Evolutionary conservation across 306 rosid genomes (phyloP), one percentile per base, ranked within the genome.

Genomic region (Purshia tridentata): DNA sequence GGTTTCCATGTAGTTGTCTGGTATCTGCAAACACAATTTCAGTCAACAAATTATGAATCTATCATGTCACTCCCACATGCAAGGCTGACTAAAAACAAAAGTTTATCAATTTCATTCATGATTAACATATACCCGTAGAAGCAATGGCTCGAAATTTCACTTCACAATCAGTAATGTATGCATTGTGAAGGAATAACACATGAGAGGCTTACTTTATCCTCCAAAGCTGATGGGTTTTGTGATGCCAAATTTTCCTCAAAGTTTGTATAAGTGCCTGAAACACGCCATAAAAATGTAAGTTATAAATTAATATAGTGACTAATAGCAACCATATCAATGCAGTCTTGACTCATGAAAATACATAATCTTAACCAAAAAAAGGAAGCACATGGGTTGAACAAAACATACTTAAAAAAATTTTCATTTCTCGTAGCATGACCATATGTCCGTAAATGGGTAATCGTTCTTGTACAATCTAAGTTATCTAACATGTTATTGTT

Each of bases 181-280:
- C n/a, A 49, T 3, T 18, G 4, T 1, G n/a, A 6, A 40, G 20
- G 9, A 20, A 29, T 29, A 74, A 46, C 39, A 79, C 51, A 49
- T 55, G 23, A 39, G 51, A 78, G 46, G 72, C 81, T 78, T 78
- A 91, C 97, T 80, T 91, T 88, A 42, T 81, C 73, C 72, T 81
- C 98, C 47, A 47, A 59, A 44, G 88, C 76, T 50, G 95, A 80
- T 41, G 91, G 86, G 76, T 54, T 86, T 70, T 74, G 88, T 60
- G 92, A 75, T 48, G 81, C 73, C 73, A 94, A 23, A 81, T 83
- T 94, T 73, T 87, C 97, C 84, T 84, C 91, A 57, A 84, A 94
- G 80, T 88, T 89, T 84, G 85, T 87, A 63, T 72, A 91, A 75
- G 96, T 94, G 7, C 92, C 97, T 94, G 85, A 68, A 72, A 73